A percentile compares a stretch with the other conserved stretches of the same genome.
These are phyloP conservation scores for Vaccinium corymbosum DNA, from an alignment of 148 eudicot species.

Conservation along the genomic window DNA sequence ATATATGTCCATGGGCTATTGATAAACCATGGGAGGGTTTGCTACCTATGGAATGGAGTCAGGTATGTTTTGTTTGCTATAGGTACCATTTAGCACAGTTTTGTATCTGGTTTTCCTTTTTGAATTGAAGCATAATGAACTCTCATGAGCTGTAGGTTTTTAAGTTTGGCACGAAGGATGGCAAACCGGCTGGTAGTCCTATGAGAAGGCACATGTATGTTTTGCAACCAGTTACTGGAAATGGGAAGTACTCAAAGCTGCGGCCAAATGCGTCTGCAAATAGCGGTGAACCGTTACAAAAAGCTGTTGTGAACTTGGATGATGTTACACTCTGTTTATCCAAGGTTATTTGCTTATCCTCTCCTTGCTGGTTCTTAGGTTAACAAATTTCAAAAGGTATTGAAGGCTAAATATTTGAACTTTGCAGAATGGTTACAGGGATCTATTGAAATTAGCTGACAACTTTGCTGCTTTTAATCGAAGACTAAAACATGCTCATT, in stretches of 20 bases:
- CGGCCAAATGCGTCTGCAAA: conserved; percentile 44
- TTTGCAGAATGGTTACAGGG: conserved; percentile 80
- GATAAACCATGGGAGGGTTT: conserved; percentile 82
- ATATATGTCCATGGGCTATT: conserved; percentile 71
- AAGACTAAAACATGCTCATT: conserved; percentile 81
- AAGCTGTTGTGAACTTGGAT: conserved; percentile 77
- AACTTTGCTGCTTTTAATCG: conserved; percentile 93
- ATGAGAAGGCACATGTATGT: conserved; percentile 60
- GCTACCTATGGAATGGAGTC: conserved; percentile 80
- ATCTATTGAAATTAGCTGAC: conserved; percentile 81
- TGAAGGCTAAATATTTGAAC: background rate
- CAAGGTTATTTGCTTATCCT: conserved; percentile 49
- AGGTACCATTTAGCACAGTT: background rate
- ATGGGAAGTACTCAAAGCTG: conserved; percentile 72
- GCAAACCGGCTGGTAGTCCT: conserved; percentile 49
- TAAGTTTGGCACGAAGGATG: conserved; percentile 75
- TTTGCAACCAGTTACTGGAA: conserved; percentile 91
- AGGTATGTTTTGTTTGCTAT: conserved; percentile 43
- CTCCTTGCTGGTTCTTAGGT: background rate
- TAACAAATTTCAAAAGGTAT: background rate
- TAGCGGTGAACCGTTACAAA: conserved; percentile 64
- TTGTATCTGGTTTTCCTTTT: conserved; percentile 9
- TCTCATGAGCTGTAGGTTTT: conserved; percentile 54
- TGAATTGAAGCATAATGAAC: background rate
- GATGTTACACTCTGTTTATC: conserved; percentile 89